phyloP scores from a whole-genome alignment of 2,329 filamentous ascomycete genomes.

The Trichophaea hybrida region DNA sequence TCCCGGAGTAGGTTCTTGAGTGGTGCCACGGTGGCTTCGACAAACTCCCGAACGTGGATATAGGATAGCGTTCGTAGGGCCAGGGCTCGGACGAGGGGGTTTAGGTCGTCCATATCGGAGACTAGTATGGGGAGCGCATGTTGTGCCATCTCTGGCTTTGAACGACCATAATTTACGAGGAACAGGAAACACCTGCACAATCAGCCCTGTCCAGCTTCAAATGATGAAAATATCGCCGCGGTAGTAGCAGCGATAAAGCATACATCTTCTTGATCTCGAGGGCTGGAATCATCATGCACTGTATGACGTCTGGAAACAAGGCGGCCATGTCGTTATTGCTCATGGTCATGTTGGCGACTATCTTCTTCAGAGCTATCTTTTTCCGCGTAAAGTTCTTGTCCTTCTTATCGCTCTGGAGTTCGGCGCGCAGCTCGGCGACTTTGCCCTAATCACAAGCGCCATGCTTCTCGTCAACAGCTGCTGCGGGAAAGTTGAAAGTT shows the following conservation, averaged over 20 bases:
- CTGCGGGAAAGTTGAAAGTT: conserved; percentile 22
- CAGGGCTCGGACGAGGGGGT: conserved; percentile 81
- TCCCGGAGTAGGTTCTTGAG: conserved; percentile 75
- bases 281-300: conserved; percentile 85
- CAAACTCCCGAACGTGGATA: conserved; percentile 89
- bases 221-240: not conserved
- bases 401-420: conserved; percentile 92
- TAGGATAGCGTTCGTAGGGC: conserved; percentile 94
- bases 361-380: conserved; percentile 98
- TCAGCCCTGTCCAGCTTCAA: not conserved
- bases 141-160: conserved; percentile 84
- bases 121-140: conserved; percentile 82
- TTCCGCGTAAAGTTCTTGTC: conserved; percentile 91
- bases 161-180: conserved; percentile 88
- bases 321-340: conserved; percentile 99
- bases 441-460: conserved; percentile 60
- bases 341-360: conserved; percentile 99
- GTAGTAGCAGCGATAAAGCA: not conserved
- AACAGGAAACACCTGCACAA: conserved; percentile 79
- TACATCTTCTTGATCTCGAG: conserved; percentile 99
- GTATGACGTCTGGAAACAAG: conserved; percentile 86
- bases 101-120: conserved; percentile 82
- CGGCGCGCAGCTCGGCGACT: conserved; percentile 87
- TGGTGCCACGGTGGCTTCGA: conserved; percentile 74
- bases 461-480: conserved; percentile 37